Base-by-base conservation (phyloP, 805 yeast genomes). In the Metschnikowia hibisci region DNA sequence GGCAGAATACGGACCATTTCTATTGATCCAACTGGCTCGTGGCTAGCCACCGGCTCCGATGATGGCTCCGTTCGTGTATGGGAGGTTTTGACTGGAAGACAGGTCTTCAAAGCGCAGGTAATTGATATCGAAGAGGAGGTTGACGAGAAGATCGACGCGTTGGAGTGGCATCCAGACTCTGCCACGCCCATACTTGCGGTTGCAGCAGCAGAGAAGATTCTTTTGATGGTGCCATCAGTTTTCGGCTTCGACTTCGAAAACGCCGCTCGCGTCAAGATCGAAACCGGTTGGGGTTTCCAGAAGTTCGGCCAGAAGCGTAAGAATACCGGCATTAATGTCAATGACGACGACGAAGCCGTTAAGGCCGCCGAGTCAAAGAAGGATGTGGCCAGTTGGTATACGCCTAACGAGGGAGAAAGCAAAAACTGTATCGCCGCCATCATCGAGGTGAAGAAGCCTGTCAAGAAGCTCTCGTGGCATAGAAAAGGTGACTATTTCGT, bases 1-100 rank as follows among this genome's bases (percentile, higher is more conserved):
- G 96, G 84, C 34, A 82, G 82, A 56, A 82, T 93, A 39, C 82
- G 99, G 63, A 74, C 91, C 2, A 59, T 93, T 23, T 79, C 90
- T 7, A 77, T 91, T 37, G 96, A 91, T 61, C 95, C 96, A 39
- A 73, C 81, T 26, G 99, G 99, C 4, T 73, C 84, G 55, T 93
- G 96, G 93, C 71, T 93, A 44, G 99, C 99, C 15, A 93, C 99
- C 3, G 99, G 97, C 45, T 86, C 96, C 13, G 98, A 93, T 62
- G 99, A 93, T 62, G 98, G 98, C 43, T 78, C 90, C 13, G 90
- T 93, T 6, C 78, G 96, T 54, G 76, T 93, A n/a, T 93, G 99
- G 98, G 99, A 93, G 69, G 82, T 89, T 14, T 69, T 89, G 46
- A 87, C 97, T 4, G 99, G 99, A 36, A 82, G 99, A 66, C 95